These are phyloP conservation scores for Ceriops tagal DNA, from an alignment of 345 rosid species.

Conservation along the genomic window DNA sequence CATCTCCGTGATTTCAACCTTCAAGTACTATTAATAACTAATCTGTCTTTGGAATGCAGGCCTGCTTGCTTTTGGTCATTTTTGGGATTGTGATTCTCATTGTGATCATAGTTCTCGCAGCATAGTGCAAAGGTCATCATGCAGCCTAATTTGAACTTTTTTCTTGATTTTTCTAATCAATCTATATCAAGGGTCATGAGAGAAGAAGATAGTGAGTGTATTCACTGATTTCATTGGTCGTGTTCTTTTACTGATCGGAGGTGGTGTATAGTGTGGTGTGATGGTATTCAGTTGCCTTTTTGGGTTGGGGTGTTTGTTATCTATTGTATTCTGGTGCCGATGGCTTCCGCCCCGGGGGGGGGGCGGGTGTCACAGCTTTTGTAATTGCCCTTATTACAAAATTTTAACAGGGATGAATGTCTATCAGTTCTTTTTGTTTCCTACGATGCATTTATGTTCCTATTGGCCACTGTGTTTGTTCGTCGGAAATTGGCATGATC, in stretches of 20 bases:
- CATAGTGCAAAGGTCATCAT: background rate
- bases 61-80: conserved; percentile 86
- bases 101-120: conserved; percentile 66
- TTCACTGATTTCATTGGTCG: conserved; percentile 5
- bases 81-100: conserved; percentile 83
- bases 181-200: conserved; percentile 9
- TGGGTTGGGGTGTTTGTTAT: background rate
- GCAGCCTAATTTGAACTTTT: conserved; percentile 21
- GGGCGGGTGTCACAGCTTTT: conserved; percentile 15
- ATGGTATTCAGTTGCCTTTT: conserved; percentile 4
- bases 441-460: too few species aligned
- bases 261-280: conserved; percentile 20
- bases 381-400: background rate
- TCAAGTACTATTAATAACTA: too few species aligned
- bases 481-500: too few species aligned
- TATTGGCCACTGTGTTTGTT: too few species aligned
- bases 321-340: conserved; percentile 12
- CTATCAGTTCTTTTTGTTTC: background rate
- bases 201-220: conserved; percentile 10
- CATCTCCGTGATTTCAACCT: background rate
- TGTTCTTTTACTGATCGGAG: conserved; percentile 15
- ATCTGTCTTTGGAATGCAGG: conserved; percentile 33
- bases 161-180: background rate
- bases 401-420: background rate
- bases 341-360: conserved; percentile 4